phyloP scores from a whole-genome alignment of 768 basidiomycete species.

The Kwoniella dejecticola region DNA sequence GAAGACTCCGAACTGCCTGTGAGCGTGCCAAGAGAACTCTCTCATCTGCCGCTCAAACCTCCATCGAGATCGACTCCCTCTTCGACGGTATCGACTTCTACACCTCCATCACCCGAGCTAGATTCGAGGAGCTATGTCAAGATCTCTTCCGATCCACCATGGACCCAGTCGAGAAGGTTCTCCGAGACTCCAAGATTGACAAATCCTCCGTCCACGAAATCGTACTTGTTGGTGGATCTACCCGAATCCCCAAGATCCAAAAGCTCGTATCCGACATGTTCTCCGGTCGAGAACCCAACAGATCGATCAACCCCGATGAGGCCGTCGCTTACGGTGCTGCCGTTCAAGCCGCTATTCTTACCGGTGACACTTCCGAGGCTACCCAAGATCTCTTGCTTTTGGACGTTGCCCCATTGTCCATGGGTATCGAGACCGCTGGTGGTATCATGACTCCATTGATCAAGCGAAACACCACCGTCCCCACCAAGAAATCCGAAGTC shows the following conservation, averaged over 20 bases:
- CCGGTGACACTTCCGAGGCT: slow-evolving; percentile 91
- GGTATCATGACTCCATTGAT: slow-evolving; percentile 98
- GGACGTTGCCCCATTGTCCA: slow-evolving; percentile 93
- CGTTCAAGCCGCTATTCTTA: slow-evolving; percentile 96
- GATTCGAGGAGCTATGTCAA: slow-evolving; percentile 62
- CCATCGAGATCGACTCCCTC: slow-evolving; percentile 97
- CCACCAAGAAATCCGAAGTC: slow-evolving; percentile 94
- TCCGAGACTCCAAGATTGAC: slow-evolving; percentile 97
- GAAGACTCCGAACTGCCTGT: slow-evolving; percentile 94
- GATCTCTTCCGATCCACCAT: slow-evolving; percentile 57
- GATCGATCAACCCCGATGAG: slow-evolving; percentile 96
- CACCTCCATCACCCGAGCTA: slow-evolving; percentile 95
- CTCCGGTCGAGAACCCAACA: slow-evolving; percentile 92
- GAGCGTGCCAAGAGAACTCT: slow-evolving; percentile 99
- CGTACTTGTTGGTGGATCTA: slow-evolving; percentile 65
- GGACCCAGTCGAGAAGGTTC: slow-evolving; percentile 88
- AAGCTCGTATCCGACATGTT: slow-evolving; percentile 98
- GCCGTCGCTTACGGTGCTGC: slow-evolving; percentile 99
- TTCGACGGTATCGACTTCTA: slow-evolving; percentile 98
- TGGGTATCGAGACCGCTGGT: slow-evolving; percentile 98
- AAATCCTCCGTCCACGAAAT: slow-evolving; percentile 87
- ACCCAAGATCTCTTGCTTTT: slow-evolving; percentile 90
- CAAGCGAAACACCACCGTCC: slow-evolving; percentile 93
- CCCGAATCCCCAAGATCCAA: slow-evolving; percentile 99
- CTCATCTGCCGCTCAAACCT: slow-evolving; percentile 92